Percentiles rank a stretch among this genome's conserved stretches.
Conservation (phyloP, 768 basidiomycete species). For the Roridomyces roridus region DNA sequence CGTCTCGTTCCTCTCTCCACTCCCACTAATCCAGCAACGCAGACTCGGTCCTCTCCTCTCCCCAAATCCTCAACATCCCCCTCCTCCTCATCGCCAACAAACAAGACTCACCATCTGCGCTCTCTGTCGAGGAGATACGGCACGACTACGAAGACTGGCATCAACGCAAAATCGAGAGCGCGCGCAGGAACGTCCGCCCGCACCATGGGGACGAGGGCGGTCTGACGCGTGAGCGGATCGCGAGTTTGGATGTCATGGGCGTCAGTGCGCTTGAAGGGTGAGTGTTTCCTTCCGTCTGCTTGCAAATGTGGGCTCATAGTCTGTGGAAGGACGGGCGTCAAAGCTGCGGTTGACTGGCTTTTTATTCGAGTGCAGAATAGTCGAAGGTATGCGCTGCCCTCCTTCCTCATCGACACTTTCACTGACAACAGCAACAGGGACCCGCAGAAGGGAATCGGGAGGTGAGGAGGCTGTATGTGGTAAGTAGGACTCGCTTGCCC, state of each 20-base stretch:
- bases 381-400: slow-evolving; percentile 52
- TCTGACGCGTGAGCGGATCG: slow-evolving; percentile 58
- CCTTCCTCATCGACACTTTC: neutral
- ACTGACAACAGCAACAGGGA: slow-evolving; percentile 18
- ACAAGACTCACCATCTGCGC: slow-evolving; percentile 81
- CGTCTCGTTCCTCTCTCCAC: neutral
- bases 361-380: slow-evolving; percentile 94
- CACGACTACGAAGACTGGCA: slow-evolving; percentile 91
- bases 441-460: slow-evolving; percentile 29
- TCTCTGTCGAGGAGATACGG: slow-evolving; percentile 90
- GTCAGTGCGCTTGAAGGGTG: slow-evolving; percentile 92
- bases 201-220: slow-evolving; percentile 52
- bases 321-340: slow-evolving; percentile 76
- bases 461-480: neutral
- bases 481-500: neutral
- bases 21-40: slow-evolving; percentile 29
- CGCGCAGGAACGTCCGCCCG: slow-evolving; percentile 59
- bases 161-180: slow-evolving; percentile 74
- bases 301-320: neutral
- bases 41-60: slow-evolving; percentile 88
- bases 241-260: slow-evolving; percentile 88
- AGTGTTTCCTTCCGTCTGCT: slow-evolving; percentile 26
- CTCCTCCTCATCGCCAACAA: slow-evolving; percentile 95
- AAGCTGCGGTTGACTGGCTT: slow-evolving; percentile 92
- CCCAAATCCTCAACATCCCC: slow-evolving; percentile 89